Evolutionary conservation across 2,329 filamentous ascomycete genomes (phyloP).

Genomic region (Cucurbitaria berberidis): DNA sequence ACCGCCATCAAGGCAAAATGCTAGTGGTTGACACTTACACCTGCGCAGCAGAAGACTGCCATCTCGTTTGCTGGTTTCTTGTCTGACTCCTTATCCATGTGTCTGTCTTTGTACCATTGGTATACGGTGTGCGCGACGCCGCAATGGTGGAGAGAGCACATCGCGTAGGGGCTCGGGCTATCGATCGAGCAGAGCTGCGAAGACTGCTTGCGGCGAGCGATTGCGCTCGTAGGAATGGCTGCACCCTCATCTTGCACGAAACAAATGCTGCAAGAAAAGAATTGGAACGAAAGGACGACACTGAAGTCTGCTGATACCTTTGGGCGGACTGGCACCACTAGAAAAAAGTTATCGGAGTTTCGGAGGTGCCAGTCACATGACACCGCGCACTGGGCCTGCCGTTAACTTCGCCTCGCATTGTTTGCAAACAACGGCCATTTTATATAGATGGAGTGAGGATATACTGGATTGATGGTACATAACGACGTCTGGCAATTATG

Average conservation of each 20-base stretch:
- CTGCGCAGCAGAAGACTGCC: conserved; percentile 46
- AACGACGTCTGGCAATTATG: conserved; percentile 7
- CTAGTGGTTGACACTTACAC: conserved; percentile 38
- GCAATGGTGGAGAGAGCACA: conserved; percentile 43
- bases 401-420: not conserved
- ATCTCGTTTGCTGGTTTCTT: conserved; percentile 39
- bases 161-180: conserved; percentile 33
- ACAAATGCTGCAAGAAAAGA: conserved; percentile 15
- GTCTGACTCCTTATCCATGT: conserved; percentile 36
- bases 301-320: conserved; percentile 30
- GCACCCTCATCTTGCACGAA: conserved; percentile 41
- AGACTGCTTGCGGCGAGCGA: conserved; percentile 40
- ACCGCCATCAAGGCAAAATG: not conserved
- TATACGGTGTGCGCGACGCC: conserved; percentile 34
- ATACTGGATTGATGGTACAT: conserved; percentile 24
- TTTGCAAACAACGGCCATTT: not conserved
- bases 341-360: conserved; percentile 36
- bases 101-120: conserved; percentile 37
- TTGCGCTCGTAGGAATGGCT: conserved; percentile 42
- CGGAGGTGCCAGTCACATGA: conserved; percentile 35
- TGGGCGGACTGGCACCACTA: conserved; percentile 12
- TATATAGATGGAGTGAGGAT: conserved; percentile 13
- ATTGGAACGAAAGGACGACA: conserved; percentile 34
- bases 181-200: conserved; percentile 34
- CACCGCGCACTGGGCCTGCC: conserved; percentile 2